These are phyloP conservation scores for Populus tremula DNA, from an alignment of 345 rosid genomes.

Conservation along the genomic window DNA sequence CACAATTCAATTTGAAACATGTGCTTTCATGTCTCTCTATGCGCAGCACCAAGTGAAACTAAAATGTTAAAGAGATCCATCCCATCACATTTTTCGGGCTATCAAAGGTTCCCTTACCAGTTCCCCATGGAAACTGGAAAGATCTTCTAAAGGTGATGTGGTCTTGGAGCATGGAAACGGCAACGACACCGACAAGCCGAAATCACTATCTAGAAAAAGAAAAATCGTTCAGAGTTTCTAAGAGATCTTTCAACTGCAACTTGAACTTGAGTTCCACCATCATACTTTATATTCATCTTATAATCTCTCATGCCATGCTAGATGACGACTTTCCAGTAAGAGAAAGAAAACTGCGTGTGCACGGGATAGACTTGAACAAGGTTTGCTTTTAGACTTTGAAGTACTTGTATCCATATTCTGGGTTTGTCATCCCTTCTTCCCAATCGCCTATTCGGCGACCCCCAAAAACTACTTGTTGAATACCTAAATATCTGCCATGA, in stretches of 20 bases:
- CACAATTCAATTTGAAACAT: too few species aligned
- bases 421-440: constrained; percentile 88
- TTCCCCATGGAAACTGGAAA: not conserved
- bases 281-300: not conserved
- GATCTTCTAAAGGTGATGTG: not conserved
- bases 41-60: not conserved
- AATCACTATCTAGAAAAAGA: not conserved
- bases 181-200: not conserved
- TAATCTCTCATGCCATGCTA: not conserved
- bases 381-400: constrained; percentile 55
- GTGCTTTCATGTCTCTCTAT: too few species aligned
- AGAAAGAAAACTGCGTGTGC: not conserved
- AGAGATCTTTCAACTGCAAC: not conserved
- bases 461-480: constrained; percentile 84
- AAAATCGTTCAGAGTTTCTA: not conserved
- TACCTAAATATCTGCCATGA: constrained; percentile 62
- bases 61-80: not conserved
- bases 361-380: not conserved
- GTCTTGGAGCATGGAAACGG: not conserved
- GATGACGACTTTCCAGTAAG: not conserved
- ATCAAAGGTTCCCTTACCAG: not conserved
- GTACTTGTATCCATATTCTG: constrained; percentile 72
- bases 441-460: constrained; percentile 81
- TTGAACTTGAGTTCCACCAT: not conserved
- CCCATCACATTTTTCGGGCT: not conserved